Conservation (phyloP, 2,329 filamentous ascomycete genomes). For the Trichoderma sp. region DNA sequence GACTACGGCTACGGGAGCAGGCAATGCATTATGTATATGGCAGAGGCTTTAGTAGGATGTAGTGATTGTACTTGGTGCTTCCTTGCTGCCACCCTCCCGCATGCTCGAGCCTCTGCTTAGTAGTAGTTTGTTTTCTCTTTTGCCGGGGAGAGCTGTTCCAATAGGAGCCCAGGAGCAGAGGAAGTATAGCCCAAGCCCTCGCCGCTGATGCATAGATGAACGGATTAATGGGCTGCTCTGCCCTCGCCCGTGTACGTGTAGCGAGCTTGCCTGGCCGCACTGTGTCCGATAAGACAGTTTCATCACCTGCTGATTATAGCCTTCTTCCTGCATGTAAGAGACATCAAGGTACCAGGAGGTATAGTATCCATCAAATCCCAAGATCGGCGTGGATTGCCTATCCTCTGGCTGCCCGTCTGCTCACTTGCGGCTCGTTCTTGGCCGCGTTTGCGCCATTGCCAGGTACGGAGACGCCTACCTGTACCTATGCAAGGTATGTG, state of each 20-base stretch:
- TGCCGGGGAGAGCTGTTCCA: neutral
- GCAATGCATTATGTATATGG: neutral
- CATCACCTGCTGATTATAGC: neutral
- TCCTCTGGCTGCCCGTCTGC: neutral
- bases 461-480: neutral
- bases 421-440: neutral
- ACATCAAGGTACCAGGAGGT: neutral
- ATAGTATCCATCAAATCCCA: neutral
- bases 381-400: neutral
- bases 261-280: neutral
- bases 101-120: neutral
- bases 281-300: neutral
- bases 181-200: neutral
- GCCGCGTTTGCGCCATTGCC: slow-evolving; percentile 4
- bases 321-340: neutral
- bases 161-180: neutral
- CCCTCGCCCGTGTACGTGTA: neutral
- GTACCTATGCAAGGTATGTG: neutral
- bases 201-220: neutral
- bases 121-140: neutral
- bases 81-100: neutral
- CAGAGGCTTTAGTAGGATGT: neutral
- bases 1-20: neutral
- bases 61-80: too few relatives aligned
- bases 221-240: neutral